Percentiles rank a stretch among this genome's conserved stretches.
Evolutionary conservation across 2,329 filamentous ascomycete genomes (phyloP).

Genomic region (Fusarium tjaetaba): DNA sequence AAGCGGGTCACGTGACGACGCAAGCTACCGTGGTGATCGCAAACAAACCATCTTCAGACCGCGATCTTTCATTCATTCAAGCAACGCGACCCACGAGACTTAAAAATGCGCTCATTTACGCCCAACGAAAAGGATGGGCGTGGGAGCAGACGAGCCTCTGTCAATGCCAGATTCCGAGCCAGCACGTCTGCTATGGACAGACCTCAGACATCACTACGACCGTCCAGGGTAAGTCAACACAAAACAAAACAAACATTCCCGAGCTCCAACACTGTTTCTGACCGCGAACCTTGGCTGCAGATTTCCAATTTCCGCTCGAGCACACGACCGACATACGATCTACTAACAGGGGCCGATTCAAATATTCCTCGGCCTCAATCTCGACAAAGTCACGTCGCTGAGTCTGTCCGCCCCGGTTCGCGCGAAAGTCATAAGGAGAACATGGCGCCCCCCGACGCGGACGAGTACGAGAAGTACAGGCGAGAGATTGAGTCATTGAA

Average conservation of each 20-base stretch:
- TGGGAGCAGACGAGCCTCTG: slow-evolving; percentile 44
- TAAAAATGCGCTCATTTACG: slow-evolving; percentile 49
- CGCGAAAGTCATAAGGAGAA: slow-evolving; percentile 70
- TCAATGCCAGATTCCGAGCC: slow-evolving; percentile 48
- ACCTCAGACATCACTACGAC: slow-evolving; percentile 50
- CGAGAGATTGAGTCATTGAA: slow-evolving; percentile 79
- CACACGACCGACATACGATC: slow-evolving; percentile 67
- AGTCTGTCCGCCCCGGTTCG: slow-evolving; percentile 59
- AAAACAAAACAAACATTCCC: slow-evolving; percentile 35
- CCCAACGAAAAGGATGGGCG: slow-evolving; percentile 47
- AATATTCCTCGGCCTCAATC: slow-evolving; percentile 51
- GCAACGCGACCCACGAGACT: background rate
- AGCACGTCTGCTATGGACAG: slow-evolving; percentile 51
- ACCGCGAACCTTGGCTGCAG: slow-evolving; percentile 40
- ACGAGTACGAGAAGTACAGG: slow-evolving; percentile 67
- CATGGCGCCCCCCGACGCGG: slow-evolving; percentile 66
- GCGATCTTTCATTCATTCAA: slow-evolving; percentile 1
- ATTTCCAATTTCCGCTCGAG: slow-evolving; percentile 58
- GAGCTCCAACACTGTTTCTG: slow-evolving; percentile 5
- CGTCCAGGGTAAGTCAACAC: slow-evolving; percentile 52
- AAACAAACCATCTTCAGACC: slow-evolving; percentile 19
- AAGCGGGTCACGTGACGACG: slow-evolving; percentile 28
- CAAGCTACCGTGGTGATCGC: slow-evolving; percentile 39
- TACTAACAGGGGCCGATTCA: slow-evolving; percentile 62
- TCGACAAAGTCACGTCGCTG: slow-evolving; percentile 53